Evolutionary conservation across 202 grass and related monocot species (phyloP).

Genomic region (Saccharum hybrid): DNA sequence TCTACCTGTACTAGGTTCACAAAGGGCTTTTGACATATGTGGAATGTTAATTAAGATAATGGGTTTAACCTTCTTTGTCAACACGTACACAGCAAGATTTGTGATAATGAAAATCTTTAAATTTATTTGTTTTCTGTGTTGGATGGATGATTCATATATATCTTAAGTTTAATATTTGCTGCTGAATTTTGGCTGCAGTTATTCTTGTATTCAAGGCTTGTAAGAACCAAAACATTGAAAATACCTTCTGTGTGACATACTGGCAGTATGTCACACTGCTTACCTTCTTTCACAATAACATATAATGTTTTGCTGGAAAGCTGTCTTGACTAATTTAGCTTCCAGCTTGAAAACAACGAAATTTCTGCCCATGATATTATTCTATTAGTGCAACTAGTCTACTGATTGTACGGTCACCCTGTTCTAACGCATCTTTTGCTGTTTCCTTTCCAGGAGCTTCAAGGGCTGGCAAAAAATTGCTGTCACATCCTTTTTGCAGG

Average conservation of each 20-base stretch:
- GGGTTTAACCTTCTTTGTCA: background rate
- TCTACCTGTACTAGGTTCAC: background rate
- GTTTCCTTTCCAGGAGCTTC: constrained; percentile 72
- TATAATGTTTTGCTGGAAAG: constrained; percentile 3
- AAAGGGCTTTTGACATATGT: background rate
- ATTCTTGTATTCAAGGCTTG: background rate
- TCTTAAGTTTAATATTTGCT: background rate
- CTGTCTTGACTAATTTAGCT: background rate
- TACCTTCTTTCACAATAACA: background rate
- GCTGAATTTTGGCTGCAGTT: background rate
- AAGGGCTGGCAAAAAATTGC: constrained; percentile 95
- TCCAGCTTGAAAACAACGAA: background rate
- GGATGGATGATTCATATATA: background rate
- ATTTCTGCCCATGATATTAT: background rate
- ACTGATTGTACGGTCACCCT: background rate
- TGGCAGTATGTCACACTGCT: too few relatives aligned
- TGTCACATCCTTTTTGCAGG: constrained; percentile 68
- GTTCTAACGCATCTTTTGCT: background rate
- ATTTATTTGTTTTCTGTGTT: background rate
- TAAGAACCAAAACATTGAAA: background rate
- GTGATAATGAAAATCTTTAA: background rate
- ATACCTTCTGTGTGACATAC: background rate
- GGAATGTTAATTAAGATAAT: background rate
- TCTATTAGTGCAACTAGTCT: background rate
- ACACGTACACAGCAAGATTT: background rate